A percentile compares a stretch with the other conserved stretches of the same genome.
phyloP scores from a whole-genome alignment of 225 moss, liverwort and hornwort genomes.

The Climacium dendroides region DNA sequence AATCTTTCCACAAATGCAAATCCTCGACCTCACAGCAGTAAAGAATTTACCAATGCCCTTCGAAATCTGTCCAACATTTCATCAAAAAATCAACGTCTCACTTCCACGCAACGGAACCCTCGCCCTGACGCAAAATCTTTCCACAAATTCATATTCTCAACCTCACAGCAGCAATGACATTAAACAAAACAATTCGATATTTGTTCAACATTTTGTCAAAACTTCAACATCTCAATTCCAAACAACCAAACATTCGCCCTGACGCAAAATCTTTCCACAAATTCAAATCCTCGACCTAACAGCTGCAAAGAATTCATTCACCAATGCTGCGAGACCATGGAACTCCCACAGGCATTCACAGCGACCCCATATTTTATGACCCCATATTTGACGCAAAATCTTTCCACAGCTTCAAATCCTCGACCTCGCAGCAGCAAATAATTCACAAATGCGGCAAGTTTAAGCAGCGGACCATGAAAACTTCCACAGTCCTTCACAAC shows the following conservation, averaged over 20 bases:
- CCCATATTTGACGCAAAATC: not conserved
- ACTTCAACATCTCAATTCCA: not conserved
- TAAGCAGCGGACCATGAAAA: not conserved
- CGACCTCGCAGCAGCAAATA: not conserved
- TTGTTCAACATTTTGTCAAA: too few relatives aligned
- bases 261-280: not conserved
- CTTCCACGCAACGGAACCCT: not conserved
- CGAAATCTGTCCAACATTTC: conserved; percentile 21
- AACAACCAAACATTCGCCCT: not conserved
- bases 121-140: not conserved
- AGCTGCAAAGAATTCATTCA: not conserved
- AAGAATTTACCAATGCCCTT: conserved; percentile 15
- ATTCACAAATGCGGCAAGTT: not conserved
- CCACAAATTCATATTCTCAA: not conserved
- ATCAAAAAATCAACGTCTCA: not conserved
- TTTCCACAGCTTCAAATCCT: not conserved
- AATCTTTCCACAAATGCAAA: not conserved
- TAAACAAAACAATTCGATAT: too few relatives aligned
- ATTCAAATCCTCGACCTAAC: not conserved
- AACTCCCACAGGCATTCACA: not conserved
- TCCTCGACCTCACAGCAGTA: too few relatives aligned
- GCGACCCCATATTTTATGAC: not conserved
- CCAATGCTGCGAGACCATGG: too few relatives aligned
- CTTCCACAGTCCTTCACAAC: not conserved
- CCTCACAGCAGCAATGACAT: not conserved